phyloP scores from a whole-genome alignment of 2,329 filamentous ascomycete genomes.

The Cadophora luteo-olivacea region DNA sequence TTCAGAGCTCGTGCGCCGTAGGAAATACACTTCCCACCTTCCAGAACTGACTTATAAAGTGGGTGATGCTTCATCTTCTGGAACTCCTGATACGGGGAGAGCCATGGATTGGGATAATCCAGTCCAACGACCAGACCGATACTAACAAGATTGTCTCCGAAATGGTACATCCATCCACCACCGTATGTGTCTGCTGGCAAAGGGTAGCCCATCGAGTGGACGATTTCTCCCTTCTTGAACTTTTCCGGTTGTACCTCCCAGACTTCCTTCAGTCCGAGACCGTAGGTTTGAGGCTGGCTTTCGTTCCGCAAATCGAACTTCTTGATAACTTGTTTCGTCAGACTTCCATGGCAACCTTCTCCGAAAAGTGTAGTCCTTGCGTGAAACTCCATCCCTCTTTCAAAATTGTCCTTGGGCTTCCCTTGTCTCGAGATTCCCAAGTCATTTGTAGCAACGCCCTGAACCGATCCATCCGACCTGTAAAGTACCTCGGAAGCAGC shows the following conservation, averaged over 20 bases:
- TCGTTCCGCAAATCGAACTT: conserved; percentile 91
- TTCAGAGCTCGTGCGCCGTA: conserved; percentile 92
- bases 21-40: conserved; percentile 96
- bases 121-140: conserved; percentile 91
- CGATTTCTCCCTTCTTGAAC: conserved; percentile 84
- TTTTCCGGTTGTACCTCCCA: conserved; percentile 96
- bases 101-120: conserved; percentile 96
- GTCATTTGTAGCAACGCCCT: conserved; percentile 95
- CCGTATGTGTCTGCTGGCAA: conserved; percentile 89
- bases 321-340: conserved; percentile 93
- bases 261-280: conserved; percentile 92
- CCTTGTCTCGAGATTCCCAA: conserved; percentile 83
- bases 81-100: conserved; percentile 95
- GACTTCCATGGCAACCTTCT: conserved; percentile 93
- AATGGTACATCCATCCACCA: conserved; percentile 99
- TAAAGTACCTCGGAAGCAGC: conserved; percentile 94
- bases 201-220: conserved; percentile 93
- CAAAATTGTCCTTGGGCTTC: conserved; percentile 86
- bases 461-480: conserved; percentile 82
- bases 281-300: conserved; percentile 94
- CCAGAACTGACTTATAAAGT: conserved; percentile 83
- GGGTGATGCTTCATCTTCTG: conserved; percentile 99
- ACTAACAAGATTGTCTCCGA: conserved; percentile 94
- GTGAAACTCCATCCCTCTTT: conserved; percentile 98
- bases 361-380: conserved; percentile 89